Evolutionary conservation across 179 eudicot genomes (phyloP).

Genomic region (Silene coronaria): DNA sequence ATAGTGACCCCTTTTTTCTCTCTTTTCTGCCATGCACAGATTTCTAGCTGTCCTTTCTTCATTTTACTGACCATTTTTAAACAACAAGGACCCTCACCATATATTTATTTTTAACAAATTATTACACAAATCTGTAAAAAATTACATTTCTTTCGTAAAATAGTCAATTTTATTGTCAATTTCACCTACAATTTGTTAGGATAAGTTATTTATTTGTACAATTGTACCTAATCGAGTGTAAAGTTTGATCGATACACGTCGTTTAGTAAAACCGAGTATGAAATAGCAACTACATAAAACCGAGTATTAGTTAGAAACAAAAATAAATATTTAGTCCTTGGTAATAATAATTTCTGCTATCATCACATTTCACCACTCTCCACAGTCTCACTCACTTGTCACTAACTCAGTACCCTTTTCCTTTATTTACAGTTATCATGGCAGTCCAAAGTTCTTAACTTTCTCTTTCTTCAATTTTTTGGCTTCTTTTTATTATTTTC

Average conservation of each 20-base stretch:
- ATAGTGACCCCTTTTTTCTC: conserved; percentile 13
- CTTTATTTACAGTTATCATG: conserved; percentile 23
- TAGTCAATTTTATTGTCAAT: too few relatives aligned
- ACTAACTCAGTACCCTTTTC: neutral
- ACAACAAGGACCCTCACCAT: conserved; percentile 5
- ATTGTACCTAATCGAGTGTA: too few relatives aligned
- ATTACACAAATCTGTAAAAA: too few relatives aligned
- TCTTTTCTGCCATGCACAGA: conserved; percentile 11
- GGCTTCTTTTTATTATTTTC: neutral
- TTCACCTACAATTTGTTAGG: too few relatives aligned
- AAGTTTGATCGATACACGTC: too few relatives aligned
- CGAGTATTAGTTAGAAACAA: neutral
- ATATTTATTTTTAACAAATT: neutral
- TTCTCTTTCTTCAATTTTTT: conserved; percentile 12
- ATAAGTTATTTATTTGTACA: too few relatives aligned
- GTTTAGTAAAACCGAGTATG: too few relatives aligned
- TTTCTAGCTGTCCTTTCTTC: conserved; percentile 16
- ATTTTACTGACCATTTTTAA: conserved; percentile 12
- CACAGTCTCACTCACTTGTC: neutral
- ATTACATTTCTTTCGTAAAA: too few relatives aligned
- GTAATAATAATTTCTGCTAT: neutral
- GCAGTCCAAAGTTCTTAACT: conserved; percentile 23
- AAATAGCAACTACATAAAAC: neutral
- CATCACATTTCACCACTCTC: conserved; percentile 5
- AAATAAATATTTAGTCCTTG: neutral